Conservation (phyloP, 257 asterid species). For the Ajuga chamaepitys region DNA sequence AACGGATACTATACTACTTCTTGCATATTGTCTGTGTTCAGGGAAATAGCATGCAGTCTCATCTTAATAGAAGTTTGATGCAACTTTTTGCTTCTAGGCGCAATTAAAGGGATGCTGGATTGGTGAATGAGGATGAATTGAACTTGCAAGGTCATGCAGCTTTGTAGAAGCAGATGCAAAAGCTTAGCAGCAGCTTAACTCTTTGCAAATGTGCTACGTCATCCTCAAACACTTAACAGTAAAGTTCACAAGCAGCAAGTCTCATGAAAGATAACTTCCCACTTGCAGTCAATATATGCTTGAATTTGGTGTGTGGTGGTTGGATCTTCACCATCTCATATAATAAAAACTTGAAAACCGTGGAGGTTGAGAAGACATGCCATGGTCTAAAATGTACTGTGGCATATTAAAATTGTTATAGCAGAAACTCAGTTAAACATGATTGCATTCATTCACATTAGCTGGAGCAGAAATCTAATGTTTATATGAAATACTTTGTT, state of each 20-base stretch:
- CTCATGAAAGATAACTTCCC: not conserved
- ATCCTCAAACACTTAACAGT: not conserved
- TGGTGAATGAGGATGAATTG: not conserved
- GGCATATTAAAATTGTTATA: no score
- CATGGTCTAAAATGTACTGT: not conserved
- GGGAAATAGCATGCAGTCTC: not conserved
- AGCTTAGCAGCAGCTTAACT: conserved; percentile 1
- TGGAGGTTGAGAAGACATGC: not conserved
- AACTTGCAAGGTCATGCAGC: not conserved
- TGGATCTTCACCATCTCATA: not conserved
- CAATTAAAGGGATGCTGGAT: not conserved
- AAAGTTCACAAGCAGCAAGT: not conserved
- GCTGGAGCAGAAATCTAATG: not conserved
- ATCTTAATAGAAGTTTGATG: not conserved
- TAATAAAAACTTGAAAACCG: not conserved
- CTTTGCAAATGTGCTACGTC: not conserved
- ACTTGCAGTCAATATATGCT: not conserved
- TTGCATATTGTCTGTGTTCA: not conserved
- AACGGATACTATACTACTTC: not conserved
- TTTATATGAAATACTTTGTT: not conserved
- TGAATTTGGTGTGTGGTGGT: not conserved
- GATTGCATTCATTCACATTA: not conserved
- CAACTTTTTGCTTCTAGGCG: not conserved
- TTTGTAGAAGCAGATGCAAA: not conserved
- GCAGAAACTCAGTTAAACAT: conserved; percentile 7